Percentiles rank a stretch among this genome's conserved stretches.
phyloP scores from a whole-genome alignment of 148 eudicot species.

The Rhododendron williamsianum region DNA sequence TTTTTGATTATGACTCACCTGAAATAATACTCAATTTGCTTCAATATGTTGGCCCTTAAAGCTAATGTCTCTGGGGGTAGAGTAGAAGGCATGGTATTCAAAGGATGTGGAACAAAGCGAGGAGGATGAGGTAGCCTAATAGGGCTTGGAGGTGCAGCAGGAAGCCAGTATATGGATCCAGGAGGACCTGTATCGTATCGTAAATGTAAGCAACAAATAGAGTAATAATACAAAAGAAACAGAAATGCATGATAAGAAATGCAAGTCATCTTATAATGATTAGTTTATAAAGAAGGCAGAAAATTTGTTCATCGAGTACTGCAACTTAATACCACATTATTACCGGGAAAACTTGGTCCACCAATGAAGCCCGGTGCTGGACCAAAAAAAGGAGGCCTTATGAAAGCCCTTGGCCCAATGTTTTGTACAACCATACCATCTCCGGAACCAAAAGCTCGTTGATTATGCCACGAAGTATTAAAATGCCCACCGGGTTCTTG shows the following conservation, averaged over 20 bases:
- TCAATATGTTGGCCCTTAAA: constrained; percentile 52
- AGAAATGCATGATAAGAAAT: not conserved
- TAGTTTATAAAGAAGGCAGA: not conserved
- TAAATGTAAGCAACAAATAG: not conserved
- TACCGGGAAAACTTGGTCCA: constrained; percentile 73
- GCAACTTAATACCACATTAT: constrained; percentile 12
- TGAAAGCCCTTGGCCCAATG: constrained; percentile 52
- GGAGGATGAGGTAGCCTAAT: constrained; percentile 53
- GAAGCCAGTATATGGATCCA: constrained; percentile 47
- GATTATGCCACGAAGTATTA: constrained; percentile 30
- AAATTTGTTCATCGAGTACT: not conserved
- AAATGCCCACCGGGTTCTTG: constrained; percentile 47
- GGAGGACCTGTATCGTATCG: constrained; percentile 56
- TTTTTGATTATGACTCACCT: constrained; percentile 41
- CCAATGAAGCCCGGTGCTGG: constrained; percentile 51
- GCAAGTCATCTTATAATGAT: not conserved
- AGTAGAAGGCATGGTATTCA: constrained; percentile 31
- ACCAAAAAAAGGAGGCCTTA: constrained; percentile 53
- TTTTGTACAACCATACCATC: constrained; percentile 11
- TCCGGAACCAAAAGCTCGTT: constrained; percentile 15
- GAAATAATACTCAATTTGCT: constrained; percentile 94
- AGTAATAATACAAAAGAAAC: not conserved
- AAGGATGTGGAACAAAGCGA: constrained; percentile 43
- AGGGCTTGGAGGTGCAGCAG: constrained; percentile 64
- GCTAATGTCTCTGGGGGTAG: constrained; percentile 46